Conservation (phyloP, 495 filamentous ascomycete species). For the Penicillium canescens region DNA sequence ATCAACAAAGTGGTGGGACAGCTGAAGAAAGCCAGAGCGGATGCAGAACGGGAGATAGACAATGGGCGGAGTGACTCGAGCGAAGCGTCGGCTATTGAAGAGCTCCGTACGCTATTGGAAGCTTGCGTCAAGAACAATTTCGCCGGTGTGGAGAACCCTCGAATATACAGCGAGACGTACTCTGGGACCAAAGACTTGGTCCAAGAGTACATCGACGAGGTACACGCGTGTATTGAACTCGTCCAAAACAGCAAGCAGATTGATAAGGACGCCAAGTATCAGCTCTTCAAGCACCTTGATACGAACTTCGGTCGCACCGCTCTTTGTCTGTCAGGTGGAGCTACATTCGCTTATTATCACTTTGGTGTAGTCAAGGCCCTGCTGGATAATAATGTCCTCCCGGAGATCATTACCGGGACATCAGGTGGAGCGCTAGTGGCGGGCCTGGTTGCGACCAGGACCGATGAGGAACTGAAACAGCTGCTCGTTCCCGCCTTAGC, state of each 20-base stretch:
- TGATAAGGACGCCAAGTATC: conserved; percentile 70
- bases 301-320: conserved; percentile 93
- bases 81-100: conserved; percentile 60
- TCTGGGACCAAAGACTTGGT: conserved; percentile 93
- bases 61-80: conserved; percentile 18
- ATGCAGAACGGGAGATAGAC: conserved; percentile 50
- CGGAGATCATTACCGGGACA: conserved; percentile 93
- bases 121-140: conserved; percentile 97
- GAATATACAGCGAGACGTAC: conserved; percentile 93
- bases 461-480: conserved; percentile 83
- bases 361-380: conserved; percentile 91
- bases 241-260: conserved; percentile 66
- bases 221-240: conserved; percentile 59
- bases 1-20: conserved; percentile 73
- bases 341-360: conserved; percentile 95
- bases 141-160: conserved; percentile 89
- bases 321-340: conserved; percentile 90
- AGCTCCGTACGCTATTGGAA: conserved; percentile 74
- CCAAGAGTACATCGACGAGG: conserved; percentile 85
- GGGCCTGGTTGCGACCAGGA: conserved; percentile 82
- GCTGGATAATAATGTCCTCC: conserved; percentile 81
- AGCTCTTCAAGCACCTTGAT: conserved; percentile 82
- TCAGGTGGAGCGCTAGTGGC: conserved; percentile 93
- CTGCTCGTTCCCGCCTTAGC: conserved; percentile 85
- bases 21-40: conserved; percentile 61